phyloP scores from a whole-genome alignment of 768 basidiomycete species.

The Arthromyces matolae region DNA sequence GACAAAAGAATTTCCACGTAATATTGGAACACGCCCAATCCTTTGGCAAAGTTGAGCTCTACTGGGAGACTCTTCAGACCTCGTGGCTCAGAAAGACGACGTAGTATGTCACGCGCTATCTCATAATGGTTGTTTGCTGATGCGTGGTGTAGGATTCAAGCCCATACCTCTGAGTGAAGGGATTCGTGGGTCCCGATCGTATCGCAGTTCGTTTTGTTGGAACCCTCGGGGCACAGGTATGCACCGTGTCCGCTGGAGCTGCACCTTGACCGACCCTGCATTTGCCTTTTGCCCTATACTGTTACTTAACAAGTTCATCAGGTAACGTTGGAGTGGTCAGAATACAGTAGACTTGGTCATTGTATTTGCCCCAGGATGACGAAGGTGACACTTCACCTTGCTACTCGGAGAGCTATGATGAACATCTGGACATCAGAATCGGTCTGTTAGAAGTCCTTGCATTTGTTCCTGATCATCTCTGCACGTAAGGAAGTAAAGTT shows the following conservation, averaged over 20 bases:
- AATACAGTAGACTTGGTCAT: too few species aligned
- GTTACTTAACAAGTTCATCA: too few species aligned
- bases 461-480: constrained; percentile 19
- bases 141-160: not conserved
- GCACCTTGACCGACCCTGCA: not conserved
- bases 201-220: not conserved
- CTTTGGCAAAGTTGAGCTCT: too few species aligned
- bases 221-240: not conserved
- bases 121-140: not conserved
- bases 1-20: not conserved
- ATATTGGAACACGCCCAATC: too few species aligned
- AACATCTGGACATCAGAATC: not conserved
- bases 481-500: not conserved
- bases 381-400: too few species aligned
- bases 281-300: too few species aligned
- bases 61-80: too few species aligned
- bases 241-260: not conserved
- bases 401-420: not conserved
- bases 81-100: not conserved
- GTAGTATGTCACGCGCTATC: not conserved
- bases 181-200: constrained; percentile 6
- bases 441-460: not conserved
- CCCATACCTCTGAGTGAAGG: too few species aligned
- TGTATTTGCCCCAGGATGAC: too few species aligned
- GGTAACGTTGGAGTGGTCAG: too few species aligned